These are phyloP conservation scores for Ceratobasidium sp. DNA, from an alignment of 1,284 basidiomycete species.

Conservation along the genomic window DNA sequence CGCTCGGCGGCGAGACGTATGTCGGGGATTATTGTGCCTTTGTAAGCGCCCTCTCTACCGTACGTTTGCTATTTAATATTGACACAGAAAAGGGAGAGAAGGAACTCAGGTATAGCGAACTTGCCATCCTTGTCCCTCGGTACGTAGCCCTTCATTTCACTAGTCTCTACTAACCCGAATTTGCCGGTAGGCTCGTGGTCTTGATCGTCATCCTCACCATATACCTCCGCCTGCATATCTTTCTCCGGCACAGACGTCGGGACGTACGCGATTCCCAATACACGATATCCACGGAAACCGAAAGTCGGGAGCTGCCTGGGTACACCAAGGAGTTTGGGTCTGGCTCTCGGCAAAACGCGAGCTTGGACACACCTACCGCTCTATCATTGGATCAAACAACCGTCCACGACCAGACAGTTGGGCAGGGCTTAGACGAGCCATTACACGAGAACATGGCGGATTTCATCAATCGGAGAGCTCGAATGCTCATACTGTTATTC, in stretches of 20 bases:
- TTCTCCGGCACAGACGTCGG: constrained; percentile 20
- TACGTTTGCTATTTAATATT: background rate
- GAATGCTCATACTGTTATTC: constrained; percentile 35
- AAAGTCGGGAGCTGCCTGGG: background rate
- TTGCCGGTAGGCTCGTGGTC: background rate
- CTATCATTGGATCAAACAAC: background rate
- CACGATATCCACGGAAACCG: background rate
- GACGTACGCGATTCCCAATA: constrained; percentile 9
- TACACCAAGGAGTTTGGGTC: background rate
- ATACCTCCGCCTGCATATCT: constrained; percentile 19
- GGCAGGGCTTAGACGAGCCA: background rate
- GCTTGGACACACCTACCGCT: background rate
- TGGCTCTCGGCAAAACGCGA: background rate
- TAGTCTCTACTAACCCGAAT: background rate
- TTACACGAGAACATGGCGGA: constrained; percentile 13
- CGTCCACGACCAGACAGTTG: background rate
- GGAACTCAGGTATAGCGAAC: constrained; percentile 18
- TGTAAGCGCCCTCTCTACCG: constrained; percentile 6
- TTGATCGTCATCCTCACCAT: constrained; percentile 5
- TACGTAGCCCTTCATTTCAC: background rate
- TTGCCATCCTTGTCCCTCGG: constrained; percentile 25
- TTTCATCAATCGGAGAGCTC: constrained; percentile 39
- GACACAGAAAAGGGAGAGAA: background rate
- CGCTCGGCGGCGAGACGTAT: constrained; percentile 8
- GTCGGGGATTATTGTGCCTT: constrained; percentile 31